phyloP scores from a whole-genome alignment of 208 protist genomes.

The Leptomonas seymouri region DNA sequence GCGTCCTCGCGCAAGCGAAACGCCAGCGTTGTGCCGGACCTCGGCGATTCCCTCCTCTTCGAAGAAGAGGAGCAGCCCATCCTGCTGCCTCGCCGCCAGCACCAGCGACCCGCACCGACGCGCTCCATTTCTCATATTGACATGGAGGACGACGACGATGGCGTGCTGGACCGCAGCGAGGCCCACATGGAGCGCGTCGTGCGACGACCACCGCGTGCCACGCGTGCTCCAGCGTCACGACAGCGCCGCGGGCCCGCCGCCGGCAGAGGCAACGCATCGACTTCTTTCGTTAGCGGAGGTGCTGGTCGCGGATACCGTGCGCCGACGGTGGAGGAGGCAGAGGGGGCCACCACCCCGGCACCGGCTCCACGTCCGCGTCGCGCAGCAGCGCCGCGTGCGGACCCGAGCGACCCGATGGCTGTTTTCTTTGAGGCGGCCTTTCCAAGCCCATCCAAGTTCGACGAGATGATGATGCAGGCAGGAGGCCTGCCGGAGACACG shows the following conservation, averaged over 20 bases:
- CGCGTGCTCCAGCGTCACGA: slow-evolving; percentile 22
- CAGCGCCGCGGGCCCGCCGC: slow-evolving; percentile 10
- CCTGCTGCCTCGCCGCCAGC: slow-evolving; percentile 58
- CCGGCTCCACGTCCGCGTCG: slow-evolving; percentile 15
- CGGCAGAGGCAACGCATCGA: background rate
- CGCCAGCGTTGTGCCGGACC: slow-evolving; percentile 44
- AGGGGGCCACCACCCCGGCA: background rate
- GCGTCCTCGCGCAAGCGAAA: slow-evolving; percentile 31
- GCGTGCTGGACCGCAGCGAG: slow-evolving; percentile 24
- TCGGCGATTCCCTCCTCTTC: slow-evolving; percentile 61
- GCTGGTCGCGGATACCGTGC: slow-evolving; percentile 3
- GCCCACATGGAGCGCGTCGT: slow-evolving; percentile 37
- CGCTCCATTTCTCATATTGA: slow-evolving; percentile 66
- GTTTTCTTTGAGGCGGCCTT: slow-evolving; percentile 87
- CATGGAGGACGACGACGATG: slow-evolving; percentile 38
- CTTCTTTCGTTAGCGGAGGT: background rate
- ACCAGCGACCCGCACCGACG: slow-evolving; percentile 37
- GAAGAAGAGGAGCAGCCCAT: slow-evolving; percentile 76
- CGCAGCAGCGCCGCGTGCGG: slow-evolving; percentile 23
- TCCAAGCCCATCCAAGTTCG: slow-evolving; percentile 87
- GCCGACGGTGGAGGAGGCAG: background rate
- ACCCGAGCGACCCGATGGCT: slow-evolving; percentile 78
- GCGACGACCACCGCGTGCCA: slow-evolving; percentile 40
- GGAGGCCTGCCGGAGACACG: slow-evolving; percentile 56
- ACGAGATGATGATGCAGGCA: slow-evolving; percentile 84